These are phyloP conservation scores for Aspergillus melleus DNA, from an alignment of 2,329 filamentous ascomycete genomes.

Conservation along the genomic window DNA sequence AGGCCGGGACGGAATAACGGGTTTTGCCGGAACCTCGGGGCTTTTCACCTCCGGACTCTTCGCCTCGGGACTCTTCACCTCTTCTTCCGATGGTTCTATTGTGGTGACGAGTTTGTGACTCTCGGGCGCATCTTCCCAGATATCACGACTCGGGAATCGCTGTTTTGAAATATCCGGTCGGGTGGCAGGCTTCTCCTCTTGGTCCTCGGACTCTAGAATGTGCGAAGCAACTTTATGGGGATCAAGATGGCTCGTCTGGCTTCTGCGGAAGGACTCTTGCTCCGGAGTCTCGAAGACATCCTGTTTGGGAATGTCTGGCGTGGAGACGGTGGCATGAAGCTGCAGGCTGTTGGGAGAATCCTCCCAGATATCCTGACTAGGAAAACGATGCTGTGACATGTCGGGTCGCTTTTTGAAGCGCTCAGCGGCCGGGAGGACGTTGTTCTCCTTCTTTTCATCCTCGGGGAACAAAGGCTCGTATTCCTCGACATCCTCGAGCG, in stretches of 20 bases:
- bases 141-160: conserved; percentile 85
- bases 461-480: conserved; percentile 93
- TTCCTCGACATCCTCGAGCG: conserved; percentile 84
- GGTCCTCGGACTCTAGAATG: conserved; percentile 33
- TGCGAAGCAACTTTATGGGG: conserved; percentile 36
- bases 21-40: conserved; percentile 34
- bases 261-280: conserved; percentile 49
- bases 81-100: conserved; percentile 53
- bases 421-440: conserved; percentile 53
- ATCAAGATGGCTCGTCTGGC: conserved; percentile 41
- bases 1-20: conserved; percentile 35
- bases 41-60: conserved; percentile 46
- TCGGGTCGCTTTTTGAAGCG: conserved; percentile 57
- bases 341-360: conserved; percentile 86
- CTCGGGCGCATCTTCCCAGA: conserved; percentile 93
- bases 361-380: conserved; percentile 96
- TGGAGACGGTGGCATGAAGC: conserved; percentile 75
- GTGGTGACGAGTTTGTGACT: conserved; percentile 78
- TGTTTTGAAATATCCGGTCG: conserved; percentile 59
- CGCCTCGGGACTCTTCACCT: conserved; percentile 42
- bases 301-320: conserved; percentile 64
- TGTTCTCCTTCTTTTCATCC: conserved; percentile 63
- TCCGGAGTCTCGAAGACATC: conserved; percentile 46
- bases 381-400: conserved; percentile 69
- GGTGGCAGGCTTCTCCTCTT: conserved; percentile 23